Evolutionary conservation across 345 rosid species (phyloP).

Genomic region (Lumnitzera racemosa): DNA sequence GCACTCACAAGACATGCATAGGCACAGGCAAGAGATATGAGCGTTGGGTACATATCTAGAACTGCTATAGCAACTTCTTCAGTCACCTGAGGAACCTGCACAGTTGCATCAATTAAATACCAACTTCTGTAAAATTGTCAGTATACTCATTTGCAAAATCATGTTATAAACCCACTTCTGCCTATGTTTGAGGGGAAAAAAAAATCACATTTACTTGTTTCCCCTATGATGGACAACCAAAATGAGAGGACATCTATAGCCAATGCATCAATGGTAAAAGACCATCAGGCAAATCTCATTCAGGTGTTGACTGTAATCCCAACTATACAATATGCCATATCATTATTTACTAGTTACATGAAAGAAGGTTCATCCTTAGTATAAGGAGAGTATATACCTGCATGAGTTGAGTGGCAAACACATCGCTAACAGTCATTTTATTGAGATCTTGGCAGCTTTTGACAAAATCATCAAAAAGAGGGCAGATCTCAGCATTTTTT

Average conservation of each 20-base stretch:
- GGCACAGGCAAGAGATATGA: constrained; percentile 69
- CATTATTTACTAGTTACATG: background rate
- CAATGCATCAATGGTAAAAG: too few species aligned
- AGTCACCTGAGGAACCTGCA: constrained; percentile 81
- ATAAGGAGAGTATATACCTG: constrained; percentile 45
- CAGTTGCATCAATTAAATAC: constrained; percentile 4
- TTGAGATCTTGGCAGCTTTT: constrained; percentile 70
- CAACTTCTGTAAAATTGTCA: background rate
- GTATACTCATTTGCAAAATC: background rate
- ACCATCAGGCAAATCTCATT: too few species aligned
- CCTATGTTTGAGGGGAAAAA: background rate
- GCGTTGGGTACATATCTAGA: constrained; percentile 73
- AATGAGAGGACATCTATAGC: too few species aligned
- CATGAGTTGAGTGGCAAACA: constrained; percentile 89
- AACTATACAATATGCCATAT: too few species aligned
- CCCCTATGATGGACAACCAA: too few species aligned
- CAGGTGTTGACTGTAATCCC: too few species aligned
- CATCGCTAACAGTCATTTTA: constrained; percentile 78
- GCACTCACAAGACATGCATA: constrained; percentile 76
- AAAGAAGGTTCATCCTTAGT: background rate
- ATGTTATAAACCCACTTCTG: background rate
- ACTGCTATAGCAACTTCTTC: constrained; percentile 73
- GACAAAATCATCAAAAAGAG: constrained; percentile 52
- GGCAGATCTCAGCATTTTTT: constrained; percentile 33
- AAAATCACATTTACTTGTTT: too few species aligned